Evolutionary conservation across 169 alveolate species (phyloP).

Genomic region (Toxoplasma gondii): DNA sequence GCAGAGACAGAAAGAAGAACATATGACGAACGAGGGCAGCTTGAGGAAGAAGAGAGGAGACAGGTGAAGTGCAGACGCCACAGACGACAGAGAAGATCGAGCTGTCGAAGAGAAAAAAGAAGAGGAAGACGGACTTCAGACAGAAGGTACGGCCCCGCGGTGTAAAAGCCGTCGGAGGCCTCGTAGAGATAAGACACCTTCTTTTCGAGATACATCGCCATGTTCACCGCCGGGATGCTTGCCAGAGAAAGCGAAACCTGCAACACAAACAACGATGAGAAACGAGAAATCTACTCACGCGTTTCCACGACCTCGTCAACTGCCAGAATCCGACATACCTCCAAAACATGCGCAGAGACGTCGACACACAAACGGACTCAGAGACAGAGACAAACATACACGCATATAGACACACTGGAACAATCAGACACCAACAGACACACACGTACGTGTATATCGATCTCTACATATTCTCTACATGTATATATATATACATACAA

Average conservation of each 20-base stretch:
- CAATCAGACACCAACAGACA: too few species aligned
- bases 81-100: neutral
- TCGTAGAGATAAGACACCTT: slow-evolving; percentile 26
- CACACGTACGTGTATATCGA: too few species aligned
- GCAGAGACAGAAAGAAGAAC: too few species aligned
- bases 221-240: slow-evolving; percentile 28
- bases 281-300: neutral
- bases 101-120: neutral
- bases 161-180: slow-evolving; percentile 31
- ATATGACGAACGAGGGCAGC: neutral
- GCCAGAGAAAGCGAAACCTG: slow-evolving; percentile 18
- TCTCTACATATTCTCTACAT: too few species aligned
- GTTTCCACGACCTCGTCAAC: too few species aligned
- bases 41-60: neutral
- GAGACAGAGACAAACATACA: too few species aligned
- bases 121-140: slow-evolving; percentile 12
- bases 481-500: too few species aligned
- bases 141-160: slow-evolving; percentile 41
- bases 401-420: too few species aligned
- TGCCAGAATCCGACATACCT: too few species aligned
- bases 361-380: too few species aligned
- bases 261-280: neutral
- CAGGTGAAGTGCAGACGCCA: neutral
- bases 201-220: slow-evolving; percentile 5
- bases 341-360: too few species aligned